Evolutionary conservation across 2,329 filamentous ascomycete species (phyloP), one percentile per base, ranked within the genome.

Genomic region (Alternaria infectoria): DNA sequence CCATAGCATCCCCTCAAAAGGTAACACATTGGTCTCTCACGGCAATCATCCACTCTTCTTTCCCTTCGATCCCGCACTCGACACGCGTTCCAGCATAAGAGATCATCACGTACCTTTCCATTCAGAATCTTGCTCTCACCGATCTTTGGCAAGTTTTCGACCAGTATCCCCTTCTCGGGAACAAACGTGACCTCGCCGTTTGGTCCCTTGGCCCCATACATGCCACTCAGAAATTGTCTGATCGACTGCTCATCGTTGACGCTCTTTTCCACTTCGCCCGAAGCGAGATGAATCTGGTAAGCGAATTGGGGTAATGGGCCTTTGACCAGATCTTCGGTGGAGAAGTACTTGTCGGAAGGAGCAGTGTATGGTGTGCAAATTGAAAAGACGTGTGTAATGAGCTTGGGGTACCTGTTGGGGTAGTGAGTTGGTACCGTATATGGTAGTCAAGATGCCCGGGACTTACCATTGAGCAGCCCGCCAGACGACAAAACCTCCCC

Each of bases 251-350:
- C 84, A 30, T 87, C 87, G 23, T 85, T 84, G 64, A 82, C 72
- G 32, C 60, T 69, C 64, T 77, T 77, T 65, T 82, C 81, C 36
- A 82, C 78, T 15, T 91, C 88, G 0, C 88, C 88, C 19, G 89
- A 89, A 1, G 85, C 86, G 55, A 97, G 87, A 69, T 97, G 93
- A 49, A 96, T 77, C 83, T 97, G 95, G 80, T 99, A 99, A 13
- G 81, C 85, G 75, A 96, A 95, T 73, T 91, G 91, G 46, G 90
- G 89, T 44, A 92, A 71, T 73, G 58, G 84, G 74, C 69, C 82
- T 46, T 83, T 83, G 47, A 91, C 87, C 26, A 91, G 66, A n/a
- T 86, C 80, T 72, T 90, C 86, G 2, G 90, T 82, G 1, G 88
- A 82, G 15, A 86, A 66, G 74, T 83, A 92, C 21, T 76, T 79